Evolutionary conservation across 768 basidiomycete species (phyloP), one percentile per base, ranked within the genome.

Genomic region (Crepidotus variabilis): DNA sequence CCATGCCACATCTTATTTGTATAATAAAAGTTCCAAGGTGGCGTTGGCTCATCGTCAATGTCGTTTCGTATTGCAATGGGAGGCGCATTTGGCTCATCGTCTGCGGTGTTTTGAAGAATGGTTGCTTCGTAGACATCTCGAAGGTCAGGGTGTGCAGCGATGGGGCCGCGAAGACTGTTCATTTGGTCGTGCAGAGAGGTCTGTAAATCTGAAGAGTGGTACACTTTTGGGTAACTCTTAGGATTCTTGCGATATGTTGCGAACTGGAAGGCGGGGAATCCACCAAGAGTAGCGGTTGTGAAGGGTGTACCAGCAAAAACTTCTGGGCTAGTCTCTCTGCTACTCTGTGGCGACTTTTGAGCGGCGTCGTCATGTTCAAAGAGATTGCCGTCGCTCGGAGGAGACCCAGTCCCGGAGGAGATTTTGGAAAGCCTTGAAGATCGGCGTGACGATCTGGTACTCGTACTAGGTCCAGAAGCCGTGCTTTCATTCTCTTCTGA

Each of bases 21-120:
- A 67, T 96, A 96, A 58, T 86, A 76, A 63, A 94, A 97, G 63
- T 96, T 93, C 83, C 89, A 92, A 22, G 81, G 81, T 0, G 94
- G 93, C 20, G 86, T 81, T 9, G 82, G 75, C 58, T 88, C 87
- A 8, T 76, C 61, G 58, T 91, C 90, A 21, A 92, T 73, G 0
- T 79, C 69, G 63, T 94, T 93, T 51, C 83, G 67, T 22, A 96
- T 78, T 14, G 71, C 70, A 62, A 96, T 89, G 5, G 71, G 72
- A 0, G 90, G 91, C 1, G 89, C 86, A 47, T 80, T 65, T 0
- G 83, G 86, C 58, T 94, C 92, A 61, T 88, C 85, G 5, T 75
- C 71, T 20, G 76, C 76, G 0, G 87, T 88, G 56, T 83, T 85
- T 59, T 87, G 81, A 14, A 70, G 70, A 13, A 94, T 92, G 58